Conservation (phyloP, 2,329 filamentous ascomycete genomes). For the Cytospora piceicola region DNA sequence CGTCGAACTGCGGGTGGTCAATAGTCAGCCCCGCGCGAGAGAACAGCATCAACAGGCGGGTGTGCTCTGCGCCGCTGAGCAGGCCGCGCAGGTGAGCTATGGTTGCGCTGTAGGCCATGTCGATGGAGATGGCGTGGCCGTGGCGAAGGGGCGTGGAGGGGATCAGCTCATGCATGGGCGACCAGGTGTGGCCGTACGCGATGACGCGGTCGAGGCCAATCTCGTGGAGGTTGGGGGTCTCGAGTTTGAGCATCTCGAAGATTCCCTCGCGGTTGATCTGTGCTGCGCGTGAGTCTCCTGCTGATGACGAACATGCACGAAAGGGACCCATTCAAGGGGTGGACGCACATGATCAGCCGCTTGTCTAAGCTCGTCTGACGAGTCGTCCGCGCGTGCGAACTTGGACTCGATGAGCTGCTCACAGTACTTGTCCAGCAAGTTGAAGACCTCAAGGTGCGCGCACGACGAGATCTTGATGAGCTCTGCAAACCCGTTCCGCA, state of each 20-base stretch:
- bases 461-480: slow-evolving; percentile 77
- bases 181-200: slow-evolving; percentile 77
- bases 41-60: slow-evolving; percentile 67
- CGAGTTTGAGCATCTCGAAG: slow-evolving; percentile 73
- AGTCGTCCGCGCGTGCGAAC: slow-evolving; percentile 65
- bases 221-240: slow-evolving; percentile 75
- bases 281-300: slow-evolving; percentile 27
- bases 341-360: slow-evolving; percentile 56
- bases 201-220: slow-evolving; percentile 74
- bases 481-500: slow-evolving; percentile 75
- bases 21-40: slow-evolving; percentile 72
- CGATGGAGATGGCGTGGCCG: slow-evolving; percentile 74
- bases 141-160: slow-evolving; percentile 71
- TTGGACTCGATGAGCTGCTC: slow-evolving; percentile 67
- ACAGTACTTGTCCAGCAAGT: slow-evolving; percentile 70
- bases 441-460: slow-evolving; percentile 67
- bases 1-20: slow-evolving; percentile 71
- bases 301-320: too few species aligned
- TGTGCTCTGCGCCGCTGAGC: slow-evolving; percentile 63
- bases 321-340: too few species aligned
- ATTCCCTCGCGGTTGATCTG: slow-evolving; percentile 71
- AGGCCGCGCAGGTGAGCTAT: slow-evolving; percentile 66
- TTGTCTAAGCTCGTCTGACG: slow-evolving; percentile 57
- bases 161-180: slow-evolving; percentile 71
- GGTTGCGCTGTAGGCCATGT: slow-evolving; percentile 76